Percentiles rank a stretch among this genome's conserved stretches.
Evolutionary conservation across 2,329 filamentous ascomycete species (phyloP).

Genomic region (Aureobasidium sp.): DNA sequence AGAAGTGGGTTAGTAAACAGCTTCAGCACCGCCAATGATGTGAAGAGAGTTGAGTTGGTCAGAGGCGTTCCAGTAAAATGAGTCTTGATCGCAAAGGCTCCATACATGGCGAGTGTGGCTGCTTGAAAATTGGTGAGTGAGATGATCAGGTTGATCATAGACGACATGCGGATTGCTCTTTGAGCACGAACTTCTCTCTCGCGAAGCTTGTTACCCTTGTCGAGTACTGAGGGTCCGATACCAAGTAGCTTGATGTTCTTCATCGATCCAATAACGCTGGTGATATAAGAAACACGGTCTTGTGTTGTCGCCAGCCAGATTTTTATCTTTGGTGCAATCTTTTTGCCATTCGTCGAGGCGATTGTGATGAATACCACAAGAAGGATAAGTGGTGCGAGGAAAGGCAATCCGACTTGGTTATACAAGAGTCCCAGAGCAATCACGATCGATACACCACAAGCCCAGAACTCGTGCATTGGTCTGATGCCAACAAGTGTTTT

Average conservation of each 20-base stretch:
- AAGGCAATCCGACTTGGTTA: constrained; percentile 21
- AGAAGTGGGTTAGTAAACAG: constrained; percentile 22
- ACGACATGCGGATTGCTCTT: constrained; percentile 17
- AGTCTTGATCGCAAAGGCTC: constrained; percentile 20
- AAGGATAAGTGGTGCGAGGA: constrained; percentile 22
- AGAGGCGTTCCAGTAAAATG: constrained; percentile 15
- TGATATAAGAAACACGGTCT: constrained; percentile 20
- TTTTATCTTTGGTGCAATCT: constrained; percentile 19
- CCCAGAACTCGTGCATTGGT: constrained; percentile 24
- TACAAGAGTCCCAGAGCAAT: constrained; percentile 24
- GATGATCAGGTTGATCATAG: constrained; percentile 17
- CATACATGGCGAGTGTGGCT: constrained; percentile 19
- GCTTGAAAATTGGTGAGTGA: constrained; percentile 23
- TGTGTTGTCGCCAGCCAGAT: constrained; percentile 21
- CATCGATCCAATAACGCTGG: constrained; percentile 19
- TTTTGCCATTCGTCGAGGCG: constrained; percentile 16
- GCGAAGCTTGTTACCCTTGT: constrained; percentile 19
- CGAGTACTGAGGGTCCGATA: constrained; percentile 18
- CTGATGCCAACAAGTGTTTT: constrained; percentile 20
- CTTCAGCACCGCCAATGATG: constrained; percentile 23
- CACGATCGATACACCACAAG: constrained; percentile 17
- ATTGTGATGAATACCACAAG: constrained; percentile 16
- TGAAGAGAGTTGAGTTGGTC: constrained; percentile 21
- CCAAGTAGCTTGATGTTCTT: constrained; percentile 25
- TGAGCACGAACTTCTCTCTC: constrained; percentile 19